Evolutionary conservation across 352 stramenopile species (phyloP), one percentile per base, ranked within the genome.

Genomic region (Phytophthora parvispora): DNA sequence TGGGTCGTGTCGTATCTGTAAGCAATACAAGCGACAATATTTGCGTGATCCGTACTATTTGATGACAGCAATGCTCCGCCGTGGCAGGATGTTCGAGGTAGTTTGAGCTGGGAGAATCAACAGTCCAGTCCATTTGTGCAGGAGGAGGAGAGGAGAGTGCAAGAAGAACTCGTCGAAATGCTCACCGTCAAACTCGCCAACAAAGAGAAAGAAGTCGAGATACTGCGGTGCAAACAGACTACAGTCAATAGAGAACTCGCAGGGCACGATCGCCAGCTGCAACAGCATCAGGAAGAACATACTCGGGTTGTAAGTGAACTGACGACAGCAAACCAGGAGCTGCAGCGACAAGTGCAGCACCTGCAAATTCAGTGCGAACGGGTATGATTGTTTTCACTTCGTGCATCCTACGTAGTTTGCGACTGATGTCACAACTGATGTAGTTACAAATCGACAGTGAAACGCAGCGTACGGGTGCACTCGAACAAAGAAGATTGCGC

Each of bases 101-200:
- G 43, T 59, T 57, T 48, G 31, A 62, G 15, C 38, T 64, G 40
- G 60, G 66, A 43, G 18, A 70, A 64, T 54, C 48, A 54, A 65
- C 42, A 25, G 4, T 42, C 58, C 20, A 74, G 65, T 36, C 42
- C 50, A 22, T 51, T 81, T 25, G 56, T 84, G 16, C 81, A 87
- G 32, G 71, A 81, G 31, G 83, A 84, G 55, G 85, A 93, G 57
- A 58, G 62, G 9, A 75, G 83, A 50, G 75, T 91, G 31, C 81
- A 90, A 53, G 70, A 89, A 5, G 77, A 89, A 59, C 77, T 91
- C 9, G 73, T 89, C 15, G 81, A 93, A 55, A 85, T 93, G 70
- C 78, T 93, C 20, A 85, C 78, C 0, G 55, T 66, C 32, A 89
- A 89, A 20, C 66, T 93, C 25, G 80, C 81, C 1, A 88, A 89